Conservation (phyloP, 1,284 basidiomycete species). For the Wolfiporia cocos region DNA sequence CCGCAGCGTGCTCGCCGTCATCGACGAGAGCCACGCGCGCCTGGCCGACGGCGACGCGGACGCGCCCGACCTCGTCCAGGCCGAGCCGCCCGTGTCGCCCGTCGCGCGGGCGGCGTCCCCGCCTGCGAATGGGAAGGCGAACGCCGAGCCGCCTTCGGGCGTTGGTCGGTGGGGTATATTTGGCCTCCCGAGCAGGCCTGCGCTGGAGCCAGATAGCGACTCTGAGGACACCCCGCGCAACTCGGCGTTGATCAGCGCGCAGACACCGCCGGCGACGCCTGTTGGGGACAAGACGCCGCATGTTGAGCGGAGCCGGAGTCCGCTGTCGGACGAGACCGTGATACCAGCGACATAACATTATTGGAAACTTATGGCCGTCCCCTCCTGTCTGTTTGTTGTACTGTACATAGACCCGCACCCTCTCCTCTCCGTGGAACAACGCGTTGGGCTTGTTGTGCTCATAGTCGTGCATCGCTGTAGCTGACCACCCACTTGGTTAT, state of each 20-base stretch:
- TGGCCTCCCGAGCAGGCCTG: constrained; percentile 28
- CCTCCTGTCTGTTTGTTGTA: too few relatives aligned
- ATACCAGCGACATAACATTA: constrained; percentile 7
- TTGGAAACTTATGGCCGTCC: not conserved
- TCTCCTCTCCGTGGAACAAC: too few relatives aligned
- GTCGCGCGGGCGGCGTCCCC: too few relatives aligned
- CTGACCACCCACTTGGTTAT: too few relatives aligned
- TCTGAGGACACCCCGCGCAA: constrained; percentile 43
- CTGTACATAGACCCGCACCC: too few relatives aligned
- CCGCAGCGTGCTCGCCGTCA: constrained; percentile 55
- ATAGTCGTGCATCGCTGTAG: too few relatives aligned
- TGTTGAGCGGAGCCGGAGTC: constrained; percentile 23
- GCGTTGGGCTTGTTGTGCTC: too few relatives aligned
- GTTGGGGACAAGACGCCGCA: constrained; percentile 9
- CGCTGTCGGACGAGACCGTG: constrained; percentile 23
- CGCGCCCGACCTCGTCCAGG: constrained; percentile 8
- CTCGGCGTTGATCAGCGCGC: constrained; percentile 31
- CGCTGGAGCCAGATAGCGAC: constrained; percentile 23
- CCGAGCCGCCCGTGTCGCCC: too few relatives aligned
- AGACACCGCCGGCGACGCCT: constrained; percentile 19
- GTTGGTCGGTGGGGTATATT: constrained; percentile 29
- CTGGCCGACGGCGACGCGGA: constrained; percentile 23
- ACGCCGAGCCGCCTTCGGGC: constrained; percentile 4
- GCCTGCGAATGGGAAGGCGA: constrained; percentile 5
- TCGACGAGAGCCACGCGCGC: constrained; percentile 47